These are phyloP conservation scores for Falciphora oryzae DNA, from an alignment of 2,329 filamentous ascomycete genomes.

Conservation along the genomic window DNA sequence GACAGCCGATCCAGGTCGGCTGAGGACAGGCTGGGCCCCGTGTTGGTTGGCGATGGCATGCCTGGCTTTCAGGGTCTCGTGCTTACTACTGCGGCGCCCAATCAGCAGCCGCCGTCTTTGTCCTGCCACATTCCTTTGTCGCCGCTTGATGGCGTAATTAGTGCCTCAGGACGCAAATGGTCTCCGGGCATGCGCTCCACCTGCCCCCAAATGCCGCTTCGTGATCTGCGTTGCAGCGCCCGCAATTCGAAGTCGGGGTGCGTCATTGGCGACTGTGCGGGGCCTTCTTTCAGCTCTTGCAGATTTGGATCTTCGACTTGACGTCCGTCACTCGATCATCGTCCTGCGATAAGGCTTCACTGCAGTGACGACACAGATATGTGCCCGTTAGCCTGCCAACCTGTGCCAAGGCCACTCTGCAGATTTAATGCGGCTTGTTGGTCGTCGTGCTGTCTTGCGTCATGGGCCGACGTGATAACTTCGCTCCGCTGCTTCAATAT, in stretches of 20 bases:
- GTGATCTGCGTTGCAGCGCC: background rate
- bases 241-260: background rate
- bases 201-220: background rate
- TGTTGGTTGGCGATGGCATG: background rate
- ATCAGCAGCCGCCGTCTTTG: background rate
- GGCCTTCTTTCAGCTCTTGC: background rate
- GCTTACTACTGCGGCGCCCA: background rate
- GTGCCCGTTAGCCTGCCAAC: too few relatives aligned
- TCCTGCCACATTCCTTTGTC: background rate
- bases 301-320: background rate
- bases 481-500: background rate
- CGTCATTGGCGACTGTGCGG: background rate
- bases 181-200: background rate
- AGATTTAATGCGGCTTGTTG: too few relatives aligned
- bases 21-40: background rate
- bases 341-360: background rate
- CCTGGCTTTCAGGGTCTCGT: background rate
- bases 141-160: conserved; percentile 3
- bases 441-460: too few relatives aligned
- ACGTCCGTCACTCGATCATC: background rate
- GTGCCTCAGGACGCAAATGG: conserved; percentile 1
- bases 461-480: too few relatives aligned
- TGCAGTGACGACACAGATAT: background rate
- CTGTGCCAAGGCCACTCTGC: too few relatives aligned
- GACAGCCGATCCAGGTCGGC: background rate